Base-by-base conservation (phyloP, 1,284 basidiomycete species). In the Paramarasmius palmivorus region DNA sequence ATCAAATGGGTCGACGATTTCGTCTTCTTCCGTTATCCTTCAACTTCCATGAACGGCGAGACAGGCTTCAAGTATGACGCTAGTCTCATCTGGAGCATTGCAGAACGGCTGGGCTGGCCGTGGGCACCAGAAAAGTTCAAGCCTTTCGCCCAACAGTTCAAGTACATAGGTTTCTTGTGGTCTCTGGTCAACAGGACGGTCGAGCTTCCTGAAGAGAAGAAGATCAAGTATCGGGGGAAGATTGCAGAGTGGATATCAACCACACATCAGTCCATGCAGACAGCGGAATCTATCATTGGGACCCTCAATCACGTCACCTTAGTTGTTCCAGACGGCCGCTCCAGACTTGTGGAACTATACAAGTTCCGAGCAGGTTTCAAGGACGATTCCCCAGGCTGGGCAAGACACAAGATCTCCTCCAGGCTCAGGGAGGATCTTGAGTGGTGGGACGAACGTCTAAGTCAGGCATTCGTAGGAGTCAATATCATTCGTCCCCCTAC, bases 1-100 rank as follows among this genome's bases (percentile, higher is more conserved):
- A 50, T 65, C 4, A 75, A 74, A 50, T 76, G 72, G 73, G 73
- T 72, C 0, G 66, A 75, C 47, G 64, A 74, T 53, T 70, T 72
- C 46, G 53, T 68, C 0, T 63, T 69, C 48, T 64, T 69, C 35
- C 54, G 57, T 0, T 63, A 49, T 54, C 55, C 20, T 6, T 37
- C 23, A 4, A 9, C 9, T 10, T 9, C 6, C 3, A 15, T 5
- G 25, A 17, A 41, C 45, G 42, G 23, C 2, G 2, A 32, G 7
- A 63, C 35, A 42, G 5, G 15, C 0, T 65, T 59, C 37, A 14
- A 26, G 14, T 56, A 56, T 44, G 40, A 57, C 19, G 59, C 57
- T 10, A 49, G 55, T 2, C 41, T 58, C 8, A 57, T 66, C 2
- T 63, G 63, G 55, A 12, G 23, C 0, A 55, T 64, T 3, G 60